Evolutionary conservation across 78 protist genomes (phyloP).

Genomic region (Tieghemostelium lacteum): DNA sequence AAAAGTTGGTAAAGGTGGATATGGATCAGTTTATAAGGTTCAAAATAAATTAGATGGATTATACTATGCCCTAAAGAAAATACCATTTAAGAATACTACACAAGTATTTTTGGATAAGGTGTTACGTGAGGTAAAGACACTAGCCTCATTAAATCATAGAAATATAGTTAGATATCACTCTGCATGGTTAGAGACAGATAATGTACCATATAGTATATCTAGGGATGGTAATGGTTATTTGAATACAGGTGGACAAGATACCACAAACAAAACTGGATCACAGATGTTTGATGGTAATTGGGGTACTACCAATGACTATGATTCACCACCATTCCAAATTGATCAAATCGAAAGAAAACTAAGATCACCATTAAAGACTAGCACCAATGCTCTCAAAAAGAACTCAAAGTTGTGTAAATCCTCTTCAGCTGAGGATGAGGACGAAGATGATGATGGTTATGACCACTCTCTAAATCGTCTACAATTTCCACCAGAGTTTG

Average conservation of each 20-base stretch:
- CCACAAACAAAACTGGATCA: neutral
- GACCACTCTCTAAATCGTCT: slow-evolving; percentile 36
- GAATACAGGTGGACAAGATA: neutral
- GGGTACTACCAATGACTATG: slow-evolving; percentile 9
- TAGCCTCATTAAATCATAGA: slow-evolving; percentile 71
- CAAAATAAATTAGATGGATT: slow-evolving; percentile 59
- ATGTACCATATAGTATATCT: neutral
- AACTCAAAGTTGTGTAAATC: neutral
- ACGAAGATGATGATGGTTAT: slow-evolving; percentile 12
- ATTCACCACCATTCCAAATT: neutral
- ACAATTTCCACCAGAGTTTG: slow-evolving; percentile 58
- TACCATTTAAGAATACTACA: slow-evolving; percentile 72
- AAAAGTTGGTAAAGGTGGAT: slow-evolving; percentile 74
- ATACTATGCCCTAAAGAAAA: slow-evolving; percentile 65
- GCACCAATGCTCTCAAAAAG: neutral
- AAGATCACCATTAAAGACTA: neutral
- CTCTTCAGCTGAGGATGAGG: neutral
- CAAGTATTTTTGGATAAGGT: slow-evolving; percentile 65
- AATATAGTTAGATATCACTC: slow-evolving; percentile 78
- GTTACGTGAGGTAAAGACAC: slow-evolving; percentile 78
- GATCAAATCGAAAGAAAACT: neutral
- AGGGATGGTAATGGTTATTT: too few species aligned
- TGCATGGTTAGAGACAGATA: slow-evolving; percentile 81
- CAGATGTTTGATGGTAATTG: slow-evolving; percentile 36
- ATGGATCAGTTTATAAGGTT: slow-evolving; percentile 75